These are phyloP conservation scores for Jaltomata sinuosa DNA, from an alignment of 257 asterid genomes.

Conservation along the genomic window DNA sequence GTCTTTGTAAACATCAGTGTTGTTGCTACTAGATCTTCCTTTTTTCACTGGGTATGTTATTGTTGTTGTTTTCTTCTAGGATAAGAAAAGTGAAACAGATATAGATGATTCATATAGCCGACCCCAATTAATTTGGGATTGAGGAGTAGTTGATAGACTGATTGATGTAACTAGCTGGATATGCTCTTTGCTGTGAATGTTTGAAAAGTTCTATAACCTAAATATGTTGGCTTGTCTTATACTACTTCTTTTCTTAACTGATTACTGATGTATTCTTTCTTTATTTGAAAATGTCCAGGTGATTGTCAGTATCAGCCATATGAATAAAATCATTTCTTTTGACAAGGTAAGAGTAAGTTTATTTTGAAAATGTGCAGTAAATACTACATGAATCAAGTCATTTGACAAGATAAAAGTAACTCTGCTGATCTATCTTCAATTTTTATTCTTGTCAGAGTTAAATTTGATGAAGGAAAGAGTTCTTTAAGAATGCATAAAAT, in stretches of 20 bases:
- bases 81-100: neutral
- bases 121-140: neutral
- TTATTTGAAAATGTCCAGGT: conserved; percentile 43
- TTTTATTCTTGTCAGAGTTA: conserved; percentile 1
- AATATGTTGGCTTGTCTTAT: neutral
- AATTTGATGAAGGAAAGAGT: neutral
- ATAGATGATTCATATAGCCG: neutral
- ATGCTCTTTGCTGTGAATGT: neutral
- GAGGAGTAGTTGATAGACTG: neutral
- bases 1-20: neutral
- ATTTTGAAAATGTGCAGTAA: conserved; percentile 40
- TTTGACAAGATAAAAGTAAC: conserved; percentile 58
- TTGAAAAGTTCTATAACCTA: neutral
- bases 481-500: neutral
- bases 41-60: too few species aligned
- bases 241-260: neutral
- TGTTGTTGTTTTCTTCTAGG: neutral
- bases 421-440: neutral
- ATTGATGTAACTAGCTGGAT: neutral
- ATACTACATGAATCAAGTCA: conserved; percentile 63
- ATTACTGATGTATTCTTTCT: neutral
- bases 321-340: conserved; percentile 72
- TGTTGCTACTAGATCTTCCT: neutral
- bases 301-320: conserved; percentile 63
- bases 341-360: conserved; percentile 60